Percentiles rank a stretch among this genome's conserved stretches.
These are phyloP conservation scores for Suillus alpinus DNA, from an alignment of 768 basidiomycete genomes.

Conservation along the genomic window DNA sequence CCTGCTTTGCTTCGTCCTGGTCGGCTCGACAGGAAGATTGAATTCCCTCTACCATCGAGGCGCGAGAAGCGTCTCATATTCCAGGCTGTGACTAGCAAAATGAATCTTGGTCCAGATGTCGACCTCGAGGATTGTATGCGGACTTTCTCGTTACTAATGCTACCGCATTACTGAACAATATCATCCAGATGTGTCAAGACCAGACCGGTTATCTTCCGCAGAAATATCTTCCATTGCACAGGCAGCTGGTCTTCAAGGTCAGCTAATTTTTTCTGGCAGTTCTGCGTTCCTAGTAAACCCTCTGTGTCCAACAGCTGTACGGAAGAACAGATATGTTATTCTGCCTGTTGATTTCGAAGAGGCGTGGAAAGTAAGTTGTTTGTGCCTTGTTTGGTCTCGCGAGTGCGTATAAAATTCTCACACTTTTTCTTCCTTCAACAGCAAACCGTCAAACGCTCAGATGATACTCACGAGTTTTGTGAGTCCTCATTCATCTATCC, in stretches of 20 bases:
- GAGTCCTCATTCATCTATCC: conserved; percentile 31
- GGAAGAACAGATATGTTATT: conserved; percentile 98
- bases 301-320: conserved; percentile 61
- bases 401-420: conserved; percentile 29
- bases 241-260: conserved; percentile 95
- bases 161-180: conserved; percentile 10
- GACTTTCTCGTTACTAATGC: neutral
- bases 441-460: conserved; percentile 95
- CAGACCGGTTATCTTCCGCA: conserved; percentile 92
- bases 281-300: neutral
- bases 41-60: conserved; percentile 92
- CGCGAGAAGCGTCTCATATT: conserved; percentile 96
- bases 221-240: conserved; percentile 96
- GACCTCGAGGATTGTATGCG: conserved; percentile 95
- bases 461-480: conserved; percentile 98
- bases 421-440: conserved; percentile 40
- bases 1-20: conserved; percentile 97
- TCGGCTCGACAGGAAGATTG: conserved; percentile 97
- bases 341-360: conserved; percentile 97
- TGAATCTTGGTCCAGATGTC: conserved; percentile 97
- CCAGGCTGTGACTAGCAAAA: conserved; percentile 95
- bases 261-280: neutral
- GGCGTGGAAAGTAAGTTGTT: conserved; percentile 94
- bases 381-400: conserved; percentile 41
- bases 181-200: conserved; percentile 85